Evolutionary conservation across 345 rosid genomes (phyloP).

Genomic region (Salix udensis): DNA sequence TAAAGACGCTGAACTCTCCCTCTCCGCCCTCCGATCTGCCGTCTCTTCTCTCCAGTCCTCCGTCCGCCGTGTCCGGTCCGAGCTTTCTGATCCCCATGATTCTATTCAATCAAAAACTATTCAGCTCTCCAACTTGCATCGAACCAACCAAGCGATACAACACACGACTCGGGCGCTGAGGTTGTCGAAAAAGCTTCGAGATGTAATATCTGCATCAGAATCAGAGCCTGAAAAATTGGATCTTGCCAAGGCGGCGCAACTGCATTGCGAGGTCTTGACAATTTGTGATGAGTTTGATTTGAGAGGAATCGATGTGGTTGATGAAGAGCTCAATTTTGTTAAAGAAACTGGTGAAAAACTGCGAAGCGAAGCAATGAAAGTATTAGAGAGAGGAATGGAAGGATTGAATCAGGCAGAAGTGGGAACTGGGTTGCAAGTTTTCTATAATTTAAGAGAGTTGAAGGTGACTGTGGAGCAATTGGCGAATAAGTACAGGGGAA

Average conservation of each 20-base stretch:
- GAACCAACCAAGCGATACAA: constrained; percentile 63
- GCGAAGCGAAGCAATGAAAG: constrained; percentile 74
- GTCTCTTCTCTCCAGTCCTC: constrained; percentile 86
- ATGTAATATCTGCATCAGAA: constrained; percentile 49
- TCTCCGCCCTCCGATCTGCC: constrained; percentile 81
- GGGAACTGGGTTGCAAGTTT: constrained; percentile 94
- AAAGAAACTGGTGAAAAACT: constrained; percentile 63
- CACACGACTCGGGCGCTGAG: constrained; percentile 80
- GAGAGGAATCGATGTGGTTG: constrained; percentile 61
- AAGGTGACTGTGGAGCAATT: constrained; percentile 69
- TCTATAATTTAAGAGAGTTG: constrained; percentile 89
- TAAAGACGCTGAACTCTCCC: constrained; percentile 70
- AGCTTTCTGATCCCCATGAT: constrained; percentile 75
- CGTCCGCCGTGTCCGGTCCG: constrained; percentile 72
- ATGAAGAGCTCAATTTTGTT: constrained; percentile 66
- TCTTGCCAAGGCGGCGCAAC: constrained; percentile 90
- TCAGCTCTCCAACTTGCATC: constrained; percentile 70
- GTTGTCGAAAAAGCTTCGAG: constrained; percentile 75
- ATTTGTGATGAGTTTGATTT: constrained; percentile 80
- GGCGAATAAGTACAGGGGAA: constrained; percentile 68
- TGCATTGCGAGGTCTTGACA: constrained; percentile 69
- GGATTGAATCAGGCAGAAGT: constrained; percentile 95
- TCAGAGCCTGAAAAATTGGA: constrained; percentile 72
- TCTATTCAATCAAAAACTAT: constrained; percentile 66
- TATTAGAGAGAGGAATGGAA: constrained; percentile 90